A percentile compares a stretch with the other conserved stretches of the same genome.
Conservation (phyloP, 441 rosid species). For the Aquilaria agallochum region DNA sequence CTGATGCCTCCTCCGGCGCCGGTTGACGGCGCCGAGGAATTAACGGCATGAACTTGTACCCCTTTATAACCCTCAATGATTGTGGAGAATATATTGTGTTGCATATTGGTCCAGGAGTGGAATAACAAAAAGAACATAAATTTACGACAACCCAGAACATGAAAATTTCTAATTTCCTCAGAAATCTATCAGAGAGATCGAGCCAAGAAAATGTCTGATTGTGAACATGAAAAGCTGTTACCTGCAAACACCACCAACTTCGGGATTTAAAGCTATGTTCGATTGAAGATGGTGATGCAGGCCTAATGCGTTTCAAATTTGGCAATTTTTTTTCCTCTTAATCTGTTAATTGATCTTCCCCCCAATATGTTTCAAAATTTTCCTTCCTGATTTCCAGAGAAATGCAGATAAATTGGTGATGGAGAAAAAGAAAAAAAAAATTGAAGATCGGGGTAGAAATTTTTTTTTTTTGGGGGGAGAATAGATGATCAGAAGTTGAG, state of each 20-base stretch:
- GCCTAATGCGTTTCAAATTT: slow-evolving; percentile 1
- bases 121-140: background rate
- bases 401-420: background rate
- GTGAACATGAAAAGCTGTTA: slow-evolving; percentile 14
- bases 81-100: slow-evolving; percentile 64
- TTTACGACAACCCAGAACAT: slow-evolving; percentile 3
- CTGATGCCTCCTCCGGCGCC: slow-evolving; percentile 37
- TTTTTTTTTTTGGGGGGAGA: slow-evolving; percentile 1
- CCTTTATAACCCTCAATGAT: slow-evolving; percentile 88
- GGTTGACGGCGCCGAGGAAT: slow-evolving; percentile 28
- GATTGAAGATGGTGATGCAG: slow-evolving; percentile 30
- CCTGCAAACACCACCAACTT: slow-evolving; percentile 37
- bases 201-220: background rate
- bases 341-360: background rate
- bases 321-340: background rate
- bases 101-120: slow-evolving; percentile 39
- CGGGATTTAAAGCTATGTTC: background rate
- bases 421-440: background rate
- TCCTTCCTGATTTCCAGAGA: slow-evolving; percentile 12
- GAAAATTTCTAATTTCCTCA: slow-evolving; percentile 12
- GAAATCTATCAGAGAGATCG: slow-evolving; percentile 2
- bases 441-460: background rate
- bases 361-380: background rate
- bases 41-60: slow-evolving; percentile 60
- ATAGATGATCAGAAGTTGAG: slow-evolving; percentile 32